A percentile compares a stretch with the other conserved stretches of the same genome.
These are phyloP conservation scores for Saxophila tyrrhenica DNA, from an alignment of 495 filamentous ascomycete genomes.

Conservation along the genomic window DNA sequence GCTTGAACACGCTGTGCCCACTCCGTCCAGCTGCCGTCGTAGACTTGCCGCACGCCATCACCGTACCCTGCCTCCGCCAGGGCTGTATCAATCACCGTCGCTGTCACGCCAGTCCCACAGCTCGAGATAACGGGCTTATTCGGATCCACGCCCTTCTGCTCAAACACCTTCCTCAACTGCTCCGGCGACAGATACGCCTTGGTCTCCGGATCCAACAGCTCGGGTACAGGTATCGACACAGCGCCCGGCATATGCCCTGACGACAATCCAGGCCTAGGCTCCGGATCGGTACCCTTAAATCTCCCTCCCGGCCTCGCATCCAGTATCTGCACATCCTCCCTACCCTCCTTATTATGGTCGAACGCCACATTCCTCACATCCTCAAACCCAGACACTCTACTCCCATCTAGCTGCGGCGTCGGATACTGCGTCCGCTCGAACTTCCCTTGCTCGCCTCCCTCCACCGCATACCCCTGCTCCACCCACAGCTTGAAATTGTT, in stretches of 20 bases:
- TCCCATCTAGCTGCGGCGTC: conserved; percentile 39
- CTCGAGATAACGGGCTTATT: conserved; percentile 76
- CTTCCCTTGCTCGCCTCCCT: conserved; percentile 53
- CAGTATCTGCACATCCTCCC: conserved; percentile 72
- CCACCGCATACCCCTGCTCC: conserved; percentile 64
- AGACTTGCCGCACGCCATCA: conserved; percentile 55
- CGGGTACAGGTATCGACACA: conserved; percentile 67
- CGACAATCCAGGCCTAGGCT: conserved; percentile 74
- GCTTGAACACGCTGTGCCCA: conserved; percentile 22
- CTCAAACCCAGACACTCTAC: conserved; percentile 58
- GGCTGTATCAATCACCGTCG: conserved; percentile 83
- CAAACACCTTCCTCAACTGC: conserved; percentile 64
- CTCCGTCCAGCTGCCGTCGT: conserved; percentile 90
- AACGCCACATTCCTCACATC: conserved; percentile 66
- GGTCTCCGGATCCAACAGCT: conserved; percentile 68
- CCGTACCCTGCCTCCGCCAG: conserved; percentile 67
- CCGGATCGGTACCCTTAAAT: conserved; percentile 72
- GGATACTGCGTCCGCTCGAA: conserved; percentile 43
- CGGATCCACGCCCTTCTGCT: conserved; percentile 63
- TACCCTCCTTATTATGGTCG: conserved; percentile 66
- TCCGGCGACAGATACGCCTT: conserved; percentile 66
- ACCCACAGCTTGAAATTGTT: conserved; percentile 93
- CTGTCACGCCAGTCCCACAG: conserved; percentile 92
- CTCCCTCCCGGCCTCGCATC: conserved; percentile 75
- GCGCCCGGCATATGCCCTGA: conserved; percentile 89